A percentile compares a stretch with the other conserved stretches of the same genome.
These are phyloP conservation scores for Kodamaea sagamina DNA, from an alignment of 805 yeast species.

Conservation along the genomic window DNA sequence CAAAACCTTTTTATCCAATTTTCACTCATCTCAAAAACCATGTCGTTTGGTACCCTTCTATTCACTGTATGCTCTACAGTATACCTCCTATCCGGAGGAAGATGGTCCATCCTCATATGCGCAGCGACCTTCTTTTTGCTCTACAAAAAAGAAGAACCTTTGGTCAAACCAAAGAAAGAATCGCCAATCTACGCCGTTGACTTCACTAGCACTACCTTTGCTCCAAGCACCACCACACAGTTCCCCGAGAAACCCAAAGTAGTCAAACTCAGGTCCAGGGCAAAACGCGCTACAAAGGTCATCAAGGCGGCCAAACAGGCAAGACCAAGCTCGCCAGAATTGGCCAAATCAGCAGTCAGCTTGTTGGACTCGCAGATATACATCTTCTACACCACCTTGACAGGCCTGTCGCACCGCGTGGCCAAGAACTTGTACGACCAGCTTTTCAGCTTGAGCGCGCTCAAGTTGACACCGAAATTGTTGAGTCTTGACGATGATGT, in stretches of 20 bases:
- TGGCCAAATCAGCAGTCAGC: constrained; percentile 41
- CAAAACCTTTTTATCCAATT: neutral
- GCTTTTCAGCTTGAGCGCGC: constrained; percentile 29
- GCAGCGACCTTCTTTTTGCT: constrained; percentile 18
- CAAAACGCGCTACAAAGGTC: constrained; percentile 43
- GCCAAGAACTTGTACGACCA: constrained; percentile 54
- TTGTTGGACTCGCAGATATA: constrained; percentile 57
- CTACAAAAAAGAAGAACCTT: constrained; percentile 9
- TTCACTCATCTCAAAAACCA: constrained; percentile 5
- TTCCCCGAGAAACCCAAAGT: constrained; percentile 16
- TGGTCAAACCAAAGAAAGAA: constrained; percentile 7
- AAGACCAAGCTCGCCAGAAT: constrained; percentile 36
- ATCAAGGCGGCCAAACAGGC: constrained; percentile 33
- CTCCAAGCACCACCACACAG: constrained; percentile 25
- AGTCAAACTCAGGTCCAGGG: constrained; percentile 19
- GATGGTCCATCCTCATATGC: constrained; percentile 34
- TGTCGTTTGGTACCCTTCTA: constrained; percentile 16
- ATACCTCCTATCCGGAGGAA: constrained; percentile 45
- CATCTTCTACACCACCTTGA: constrained; percentile 80
- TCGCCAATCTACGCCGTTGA: constrained; percentile 45
- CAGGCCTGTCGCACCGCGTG: constrained; percentile 76
- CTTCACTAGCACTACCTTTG: constrained; percentile 38
- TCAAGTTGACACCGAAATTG: constrained; percentile 48
- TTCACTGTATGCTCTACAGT: constrained; percentile 25
- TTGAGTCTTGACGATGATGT: constrained; percentile 77